phyloP scores from a whole-genome alignment of 768 basidiomycete genomes.

The Cubamyces lactineus region DNA sequence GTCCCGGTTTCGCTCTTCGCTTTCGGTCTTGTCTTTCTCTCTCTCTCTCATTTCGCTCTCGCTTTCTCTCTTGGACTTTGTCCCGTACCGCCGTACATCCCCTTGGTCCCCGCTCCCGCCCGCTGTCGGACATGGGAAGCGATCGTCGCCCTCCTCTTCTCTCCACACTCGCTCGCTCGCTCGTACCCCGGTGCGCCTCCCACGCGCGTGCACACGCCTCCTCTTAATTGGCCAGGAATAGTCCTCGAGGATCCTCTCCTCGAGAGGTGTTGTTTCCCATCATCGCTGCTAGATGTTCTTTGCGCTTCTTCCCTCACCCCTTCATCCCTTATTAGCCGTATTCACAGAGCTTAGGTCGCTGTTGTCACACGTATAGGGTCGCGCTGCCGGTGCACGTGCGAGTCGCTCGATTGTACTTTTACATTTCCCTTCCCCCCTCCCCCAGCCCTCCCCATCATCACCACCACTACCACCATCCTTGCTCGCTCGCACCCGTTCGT shows the following conservation, averaged over 20 bases:
- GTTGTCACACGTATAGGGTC: background rate
- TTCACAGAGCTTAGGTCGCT: background rate
- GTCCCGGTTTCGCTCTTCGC: background rate
- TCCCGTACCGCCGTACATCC: background rate
- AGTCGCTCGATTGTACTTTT: slow-evolving; percentile 27
- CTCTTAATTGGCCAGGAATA: no score
- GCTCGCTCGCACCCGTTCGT: slow-evolving; percentile 4
- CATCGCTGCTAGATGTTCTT: slow-evolving; percentile 6
- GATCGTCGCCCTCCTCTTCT: background rate
- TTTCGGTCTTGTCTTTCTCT: background rate
- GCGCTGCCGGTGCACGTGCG: slow-evolving; percentile 7
- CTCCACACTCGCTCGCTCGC: no score
- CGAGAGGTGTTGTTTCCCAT: background rate
- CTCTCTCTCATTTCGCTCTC: no score
- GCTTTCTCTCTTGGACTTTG: slow-evolving; percentile 7
- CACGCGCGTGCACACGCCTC: no score
- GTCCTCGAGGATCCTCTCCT: no score
- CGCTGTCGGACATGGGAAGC: slow-evolving; percentile 1
- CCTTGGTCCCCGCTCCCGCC: background rate
- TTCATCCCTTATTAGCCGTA: background rate
- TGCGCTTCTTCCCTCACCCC: background rate
- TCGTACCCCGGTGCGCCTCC: no score
- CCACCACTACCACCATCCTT: background rate
- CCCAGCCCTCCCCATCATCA: no score
- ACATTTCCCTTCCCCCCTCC: background rate